Base-by-base conservation (phyloP, 805 yeast species). In the Saccharomycopsis oosterbeekiorum region DNA sequence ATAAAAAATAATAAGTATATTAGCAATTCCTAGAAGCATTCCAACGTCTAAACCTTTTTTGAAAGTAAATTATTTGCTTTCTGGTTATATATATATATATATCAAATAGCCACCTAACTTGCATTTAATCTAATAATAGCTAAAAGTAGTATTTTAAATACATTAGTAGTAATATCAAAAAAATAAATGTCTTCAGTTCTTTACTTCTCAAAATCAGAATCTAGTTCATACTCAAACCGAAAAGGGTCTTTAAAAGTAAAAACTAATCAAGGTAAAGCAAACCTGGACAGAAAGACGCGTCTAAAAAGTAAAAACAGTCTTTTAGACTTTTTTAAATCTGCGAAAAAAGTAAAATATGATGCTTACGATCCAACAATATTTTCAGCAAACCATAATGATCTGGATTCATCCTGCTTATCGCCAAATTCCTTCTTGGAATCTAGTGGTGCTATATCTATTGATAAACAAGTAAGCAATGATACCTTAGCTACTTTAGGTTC, bases 171-270 rank as follows among this genome's bases (percentile, higher is more conserved):
- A 24, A 47, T 47, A 47, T 47, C 12, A 47, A 47, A 47, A 47
- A 47, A 47, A 47, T 47, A 47, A 47, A 47, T 47, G 53, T 47
- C 53, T 12, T 47, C 53, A 47, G 21, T 47, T 47, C 53, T 47
- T 47, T 47, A 47, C 26, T 47, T 47, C 21, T 47, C 53, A 24
- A 47, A 47, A 21, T n/a, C 53, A 4, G 53, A 47, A 21, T 9
- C 34, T 47, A n/a, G 34, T 1, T 24, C 53, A 21, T 47, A 47
- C 21, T 11, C 53, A 47, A 47, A 17, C 6, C 53, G 29, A 21
- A 47, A 47, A 47, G 21, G 21, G n/a, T 21, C 11, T 47, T 47
- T n/a, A 19, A 47, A 47, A 24, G 26, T 4, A 47, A 24, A 19
- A 10, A 21, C 14, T 47, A 47, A 47, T 5, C 19, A 47, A 21